These are phyloP conservation scores for Lactarius psammicola DNA, from an alignment of 768 basidiomycete genomes.

Conservation along the genomic window DNA sequence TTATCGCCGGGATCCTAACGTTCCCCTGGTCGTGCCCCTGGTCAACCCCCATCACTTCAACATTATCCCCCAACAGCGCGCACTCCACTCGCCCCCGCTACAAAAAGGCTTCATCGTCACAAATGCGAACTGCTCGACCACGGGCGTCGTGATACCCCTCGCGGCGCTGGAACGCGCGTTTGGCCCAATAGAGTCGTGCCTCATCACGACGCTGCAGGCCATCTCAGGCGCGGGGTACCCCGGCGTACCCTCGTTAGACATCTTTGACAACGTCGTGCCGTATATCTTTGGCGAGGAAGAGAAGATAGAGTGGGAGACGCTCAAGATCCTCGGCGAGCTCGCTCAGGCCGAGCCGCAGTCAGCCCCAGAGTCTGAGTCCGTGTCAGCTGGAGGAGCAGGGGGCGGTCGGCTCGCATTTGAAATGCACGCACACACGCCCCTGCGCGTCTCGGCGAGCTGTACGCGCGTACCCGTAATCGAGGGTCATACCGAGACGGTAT, in stretches of 20 bases:
- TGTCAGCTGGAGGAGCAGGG: too few relatives aligned
- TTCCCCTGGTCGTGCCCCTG: slow-evolving; percentile 94
- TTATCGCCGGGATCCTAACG: slow-evolving; percentile 85
- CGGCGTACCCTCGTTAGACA: slow-evolving; percentile 84
- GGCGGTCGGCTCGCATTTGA: slow-evolving; percentile 68
- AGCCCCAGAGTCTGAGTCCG: too few relatives aligned
- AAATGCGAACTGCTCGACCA: slow-evolving; percentile 98
- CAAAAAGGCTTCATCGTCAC: slow-evolving; percentile 93
- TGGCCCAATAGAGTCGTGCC: slow-evolving; percentile 87
- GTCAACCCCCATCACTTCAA: slow-evolving; percentile 86
- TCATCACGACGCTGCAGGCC: slow-evolving; percentile 97
- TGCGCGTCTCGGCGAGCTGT: slow-evolving; percentile 90
- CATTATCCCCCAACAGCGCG: slow-evolving; percentile 80
- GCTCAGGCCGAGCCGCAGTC: slow-evolving; percentile 43
- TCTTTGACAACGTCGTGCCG: slow-evolving; percentile 94
- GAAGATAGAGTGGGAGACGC: slow-evolving; percentile 98
- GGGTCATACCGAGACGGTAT: slow-evolving; percentile 90
- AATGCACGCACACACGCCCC: slow-evolving; percentile 73
- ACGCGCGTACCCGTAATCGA: slow-evolving; percentile 96
- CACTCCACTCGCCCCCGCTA: slow-evolving; percentile 62
- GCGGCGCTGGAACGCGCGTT: slow-evolving; percentile 86
- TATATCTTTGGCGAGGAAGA: slow-evolving; percentile 94
- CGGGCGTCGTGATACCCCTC: slow-evolving; percentile 88
- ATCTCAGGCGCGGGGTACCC: slow-evolving; percentile 99
- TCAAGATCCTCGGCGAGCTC: slow-evolving; percentile 93